Evolutionary conservation across 2,329 filamentous ascomycete genomes (phyloP), one percentile per base, ranked within the genome.

Genomic region (Ophiocordyceps camponoti-saundersi): DNA sequence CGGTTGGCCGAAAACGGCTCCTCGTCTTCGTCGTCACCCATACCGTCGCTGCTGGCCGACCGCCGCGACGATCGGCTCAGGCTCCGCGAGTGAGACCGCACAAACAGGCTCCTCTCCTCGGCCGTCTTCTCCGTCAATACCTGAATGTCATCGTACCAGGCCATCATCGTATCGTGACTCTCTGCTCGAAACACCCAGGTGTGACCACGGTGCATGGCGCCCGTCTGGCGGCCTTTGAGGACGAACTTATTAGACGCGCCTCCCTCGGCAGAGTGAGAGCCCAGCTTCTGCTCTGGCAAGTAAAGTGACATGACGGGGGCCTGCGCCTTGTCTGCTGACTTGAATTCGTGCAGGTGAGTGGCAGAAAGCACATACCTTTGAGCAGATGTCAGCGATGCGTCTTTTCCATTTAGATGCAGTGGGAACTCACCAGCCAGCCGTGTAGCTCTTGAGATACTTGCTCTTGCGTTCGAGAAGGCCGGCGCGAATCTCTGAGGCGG

Each of bases 381-480:
- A 23, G 15, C 20, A 8, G 12, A 7, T 5, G 34, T 47, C 21
- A 46, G 45, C 15, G 6, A 46, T 16, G 15, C 34, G 15, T 39
- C 15, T n/a, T n/a, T n/a, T n/a, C n/a, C n/a, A n/a, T n/a, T n/a
- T n/a, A n/a, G n/a, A n/a, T n/a, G n/a, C n/a, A 13, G 32, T 5
- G 5, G 11, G 32, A 11, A 58, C 81, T 65, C 70, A 90, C 89
- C 90, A 96, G 59, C 90, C 90, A 23, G 88, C 85, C 8, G 89
- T 92, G 63, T 95, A 95, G 62, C 89, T 95, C 70, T 95, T 96
- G 51, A 98, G 69, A 59, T 96, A 98, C 61, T 96, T 98, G 75
- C 88, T 95, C 79, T 96, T 96, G 54, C 92, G 82, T 69, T 98
- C 92, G 34, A 98, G 70, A 65, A 95, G 80, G 3, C 92, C 92